Evolutionary conservation across 2,329 filamentous ascomycete genomes (phyloP).

Genomic region (Myotisia sp.): DNA sequence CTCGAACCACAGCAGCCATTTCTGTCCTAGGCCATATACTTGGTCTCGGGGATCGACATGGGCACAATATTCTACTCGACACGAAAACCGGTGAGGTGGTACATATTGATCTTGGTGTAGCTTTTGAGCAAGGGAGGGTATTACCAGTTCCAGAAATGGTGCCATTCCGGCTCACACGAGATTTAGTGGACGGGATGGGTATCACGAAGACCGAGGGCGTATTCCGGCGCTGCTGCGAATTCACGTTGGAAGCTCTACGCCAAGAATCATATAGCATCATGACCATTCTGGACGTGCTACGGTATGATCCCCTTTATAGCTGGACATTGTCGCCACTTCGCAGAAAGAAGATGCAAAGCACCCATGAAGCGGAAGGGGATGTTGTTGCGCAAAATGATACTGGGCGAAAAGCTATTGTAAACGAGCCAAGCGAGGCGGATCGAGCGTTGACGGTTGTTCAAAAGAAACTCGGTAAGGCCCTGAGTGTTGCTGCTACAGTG

Average conservation of each 20-base stretch:
- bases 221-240: slow-evolving; percentile 95
- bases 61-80: slow-evolving; percentile 92
- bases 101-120: slow-evolving; percentile 92
- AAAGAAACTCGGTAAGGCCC: slow-evolving; percentile 86
- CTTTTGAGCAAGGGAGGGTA: slow-evolving; percentile 93
- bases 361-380: slow-evolving; percentile 30
- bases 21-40: slow-evolving; percentile 90
- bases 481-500: slow-evolving; percentile 89
- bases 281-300: slow-evolving; percentile 91
- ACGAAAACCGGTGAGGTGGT: slow-evolving; percentile 81
- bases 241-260: slow-evolving; percentile 86
- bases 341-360: slow-evolving; percentile 52
- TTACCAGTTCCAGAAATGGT: slow-evolving; percentile 90
- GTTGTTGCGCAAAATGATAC: slow-evolving; percentile 21
- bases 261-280: slow-evolving; percentile 95
- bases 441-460: slow-evolving; percentile 81
- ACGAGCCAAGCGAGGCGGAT: slow-evolving; percentile 67
- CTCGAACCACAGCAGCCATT: slow-evolving; percentile 81
- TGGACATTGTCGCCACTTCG: slow-evolving; percentile 73
- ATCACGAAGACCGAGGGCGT: slow-evolving; percentile 90
- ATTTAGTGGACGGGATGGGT: slow-evolving; percentile 95
- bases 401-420: slow-evolving; percentile 30
- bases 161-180: slow-evolving; percentile 83
- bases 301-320: slow-evolving; percentile 93
- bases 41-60: slow-evolving; percentile 84